These are phyloP conservation scores for Ceratobasidium sp. DNA, from an alignment of 1,284 basidiomycete genomes.

Conservation along the genomic window DNA sequence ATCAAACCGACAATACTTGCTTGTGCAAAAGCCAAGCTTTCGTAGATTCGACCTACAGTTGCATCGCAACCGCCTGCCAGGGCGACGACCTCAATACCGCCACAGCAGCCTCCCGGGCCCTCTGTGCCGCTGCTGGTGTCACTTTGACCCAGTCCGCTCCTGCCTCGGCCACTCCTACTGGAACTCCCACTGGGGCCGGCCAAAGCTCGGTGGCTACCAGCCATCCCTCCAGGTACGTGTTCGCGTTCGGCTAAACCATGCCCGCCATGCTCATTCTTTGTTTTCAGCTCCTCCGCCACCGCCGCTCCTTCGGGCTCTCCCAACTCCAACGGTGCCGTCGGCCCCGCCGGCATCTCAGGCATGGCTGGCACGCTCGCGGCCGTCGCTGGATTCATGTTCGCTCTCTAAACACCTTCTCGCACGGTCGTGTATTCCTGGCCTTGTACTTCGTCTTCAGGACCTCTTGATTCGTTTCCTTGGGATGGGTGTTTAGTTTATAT, in stretches of 20 bases:
- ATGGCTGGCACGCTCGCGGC: constrained; percentile 32
- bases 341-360: neutral
- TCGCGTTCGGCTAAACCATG: neutral
- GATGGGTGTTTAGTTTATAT: constrained; percentile 18
- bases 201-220: constrained; percentile 11
- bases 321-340: constrained; percentile 19
- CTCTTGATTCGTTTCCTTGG: neutral
- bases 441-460: constrained; percentile 9
- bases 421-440: neutral
- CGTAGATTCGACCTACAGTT: constrained; percentile 65
- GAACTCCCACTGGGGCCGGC: no score
- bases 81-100: constrained; percentile 66
- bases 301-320: constrained; percentile 9
- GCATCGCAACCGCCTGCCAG: constrained; percentile 58
- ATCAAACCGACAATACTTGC: constrained; percentile 64
- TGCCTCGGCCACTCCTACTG: no score
- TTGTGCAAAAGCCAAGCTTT: constrained; percentile 67
- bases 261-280: neutral
- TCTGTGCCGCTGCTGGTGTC: constrained; percentile 64
- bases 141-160: constrained; percentile 46
- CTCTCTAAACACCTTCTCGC: constrained; percentile 20
- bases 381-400: constrained; percentile 29
- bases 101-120: constrained; percentile 60
- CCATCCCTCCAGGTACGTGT: constrained; percentile 10
- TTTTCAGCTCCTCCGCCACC: neutral